Conservation (phyloP, 192 early-diverging fungal species). For the Coemansia sp. region DNA sequence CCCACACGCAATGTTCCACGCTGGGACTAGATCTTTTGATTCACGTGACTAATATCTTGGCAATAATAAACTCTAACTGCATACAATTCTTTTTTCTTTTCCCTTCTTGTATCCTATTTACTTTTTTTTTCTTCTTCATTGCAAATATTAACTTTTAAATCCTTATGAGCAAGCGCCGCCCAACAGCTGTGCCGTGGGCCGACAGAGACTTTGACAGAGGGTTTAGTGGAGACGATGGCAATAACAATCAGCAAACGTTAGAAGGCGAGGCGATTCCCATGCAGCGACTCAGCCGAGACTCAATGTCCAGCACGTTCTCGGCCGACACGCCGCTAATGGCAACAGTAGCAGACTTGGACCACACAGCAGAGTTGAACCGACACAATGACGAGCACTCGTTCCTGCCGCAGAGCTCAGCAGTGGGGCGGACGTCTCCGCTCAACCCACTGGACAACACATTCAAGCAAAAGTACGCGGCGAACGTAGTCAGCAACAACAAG, state of each 20-base stretch:
- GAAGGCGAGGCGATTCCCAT: slow-evolving; percentile 38
- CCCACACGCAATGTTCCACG: slow-evolving; percentile 30
- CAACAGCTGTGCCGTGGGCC: slow-evolving; percentile 18
- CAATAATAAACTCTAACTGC: not conserved
- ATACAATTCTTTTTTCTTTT: not conserved
- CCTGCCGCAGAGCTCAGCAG: not conserved
- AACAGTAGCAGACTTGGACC: slow-evolving; percentile 31
- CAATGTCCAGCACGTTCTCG: slow-evolving; percentile 39
- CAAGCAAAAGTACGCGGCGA: slow-evolving; percentile 64
- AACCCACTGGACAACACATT: slow-evolving; percentile 47
- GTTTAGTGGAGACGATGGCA: slow-evolving; percentile 1
- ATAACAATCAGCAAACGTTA: not conserved
- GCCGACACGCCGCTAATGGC: slow-evolving; percentile 53
- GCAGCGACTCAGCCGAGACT: slow-evolving; percentile 37
- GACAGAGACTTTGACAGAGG: slow-evolving; percentile 3
- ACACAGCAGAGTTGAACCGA: slow-evolving; percentile 4
- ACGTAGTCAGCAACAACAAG: slow-evolving; percentile 87
- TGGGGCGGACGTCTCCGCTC: slow-evolving; percentile 41
- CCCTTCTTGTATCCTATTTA: not conserved
- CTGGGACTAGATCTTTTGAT: slow-evolving; percentile 27
- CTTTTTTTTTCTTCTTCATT: not conserved
- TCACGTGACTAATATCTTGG: slow-evolving; percentile 2
- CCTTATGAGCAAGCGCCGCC: slow-evolving; percentile 43
- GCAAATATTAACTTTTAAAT: not conserved
- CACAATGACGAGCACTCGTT: not conserved